Base-by-base conservation (phyloP, 208 protist genomes). In the Crithidia brevicula region DNA sequence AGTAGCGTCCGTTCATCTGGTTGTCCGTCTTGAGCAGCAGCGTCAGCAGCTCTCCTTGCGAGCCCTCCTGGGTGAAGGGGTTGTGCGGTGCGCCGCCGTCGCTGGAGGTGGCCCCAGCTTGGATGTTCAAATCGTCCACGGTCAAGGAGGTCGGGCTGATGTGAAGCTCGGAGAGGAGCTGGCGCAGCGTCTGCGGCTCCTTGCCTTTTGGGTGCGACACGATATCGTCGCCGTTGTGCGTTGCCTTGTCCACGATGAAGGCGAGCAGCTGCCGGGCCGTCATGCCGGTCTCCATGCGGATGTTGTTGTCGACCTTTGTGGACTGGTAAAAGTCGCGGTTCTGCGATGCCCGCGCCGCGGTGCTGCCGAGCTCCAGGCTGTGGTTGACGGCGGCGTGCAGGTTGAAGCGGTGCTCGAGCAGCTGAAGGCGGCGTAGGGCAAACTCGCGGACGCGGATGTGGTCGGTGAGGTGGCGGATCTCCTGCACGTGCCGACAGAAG, bases 1-100 rank as follows among this genome's bases (percentile, higher is more conserved):
- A 98, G 85, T 99, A 99, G 47, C 95, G 89, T 4, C 98, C 96
- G 46, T 98, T 93, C 84, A 99, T 97, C 25, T 97, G 71, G 80
- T 99, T 99, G 77, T 99, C 95, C 1, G 98, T 99, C 76, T 99
- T 99, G 40, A 99, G 86, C 72, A 99, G 98, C 40, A 99, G 90
- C 43, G 96, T 97, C 30, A 98, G 84, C 18, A 99, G 82, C 59
- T 92, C 84, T 40, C 90, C 89, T 42, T 94, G 79, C n/a, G 93
- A 89, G 36, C 95, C 68, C 22, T 73, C 60, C 2, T 30, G 4
- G 13, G 50, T 31, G 18, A 72, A 72, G 2, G 98, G 98, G 57
- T 92, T 93, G 74, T 98, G 96, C 67, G 97, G 98, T 31, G 72
- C 75, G 2, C 60, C 70, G 47, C 62, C 58, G 62, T 62, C 46